Evolutionary conservation across 139 green algal genomes (phyloP), one percentile per base, ranked within the genome.

Genomic region (Dunaliella sp.): DNA sequence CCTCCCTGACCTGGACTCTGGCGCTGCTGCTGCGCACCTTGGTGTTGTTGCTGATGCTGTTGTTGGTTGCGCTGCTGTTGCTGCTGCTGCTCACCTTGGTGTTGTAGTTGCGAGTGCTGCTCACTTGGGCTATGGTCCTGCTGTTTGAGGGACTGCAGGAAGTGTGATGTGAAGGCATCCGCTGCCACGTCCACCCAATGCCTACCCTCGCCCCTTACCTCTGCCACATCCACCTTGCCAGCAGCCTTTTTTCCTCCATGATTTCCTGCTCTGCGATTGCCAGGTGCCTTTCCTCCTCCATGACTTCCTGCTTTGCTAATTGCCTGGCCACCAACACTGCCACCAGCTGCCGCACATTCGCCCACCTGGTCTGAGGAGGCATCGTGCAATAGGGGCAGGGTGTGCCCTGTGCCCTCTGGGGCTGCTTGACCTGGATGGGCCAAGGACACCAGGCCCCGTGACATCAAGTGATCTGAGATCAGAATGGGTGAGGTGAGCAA

Each of bases 51-150:
- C 72, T 65, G 85, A 21, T 88, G 33, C 24, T 75, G 37, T 83
- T 85, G 48, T 76, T 83, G n/a, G n/a, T 76, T 74, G 16, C 22
- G 73, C 30, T 32, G 28, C 26, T 78, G 26, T n/a, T 78, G 73
- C 48, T 65, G 48, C 48, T 65, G 48, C 16, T 65, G 48, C n/a
- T n/a, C 2, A 12, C 22, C 73, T 2, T 78, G 73, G 2, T 36
- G 12, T 22, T 3, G 2, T n/a, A 12, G 80, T 38, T 65, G 85
- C 26, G 85, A 26, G 2, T 75, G 37, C 82, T 85, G 48, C 84
- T 83, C 16, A 30, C 37, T 74, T 22, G 2, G 73, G 2, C 2
- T 2, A 21, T 78, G 26, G 2, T 78, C 16, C 48, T 65, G 48
- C 48, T 65, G 48, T 65, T 65, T n/a, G n/a, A n/a, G 48, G 7